Evolutionary conservation across 352 stramenopile species (phyloP).

Genomic region (Phytophthora europaea): DNA sequence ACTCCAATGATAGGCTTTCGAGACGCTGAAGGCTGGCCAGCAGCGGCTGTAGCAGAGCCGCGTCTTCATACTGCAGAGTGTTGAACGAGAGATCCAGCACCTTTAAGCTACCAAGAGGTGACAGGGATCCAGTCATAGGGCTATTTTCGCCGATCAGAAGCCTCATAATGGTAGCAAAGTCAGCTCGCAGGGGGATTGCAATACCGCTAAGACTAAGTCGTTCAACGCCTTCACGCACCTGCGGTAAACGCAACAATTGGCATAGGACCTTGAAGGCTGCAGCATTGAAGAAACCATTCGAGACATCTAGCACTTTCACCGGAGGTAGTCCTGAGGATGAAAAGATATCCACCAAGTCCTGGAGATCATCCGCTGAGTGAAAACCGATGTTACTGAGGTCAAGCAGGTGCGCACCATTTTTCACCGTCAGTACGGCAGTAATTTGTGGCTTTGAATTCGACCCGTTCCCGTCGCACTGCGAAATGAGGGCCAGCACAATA

Average conservation of each 20-base stretch:
- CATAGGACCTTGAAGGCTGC: constrained; percentile 62
- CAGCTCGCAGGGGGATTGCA: constrained; percentile 54
- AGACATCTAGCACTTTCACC: constrained; percentile 58
- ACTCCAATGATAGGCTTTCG: constrained; percentile 60
- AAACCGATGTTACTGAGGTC: constrained; percentile 66
- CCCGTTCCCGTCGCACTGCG: constrained; percentile 57
- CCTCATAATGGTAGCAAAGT: constrained; percentile 55
- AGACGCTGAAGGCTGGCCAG: constrained; percentile 49
- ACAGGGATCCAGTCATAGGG: constrained; percentile 6
- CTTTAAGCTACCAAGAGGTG: constrained; percentile 45
- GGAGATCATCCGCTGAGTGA: constrained; percentile 59
- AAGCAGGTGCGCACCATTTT: constrained; percentile 48
- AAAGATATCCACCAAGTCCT: constrained; percentile 63
- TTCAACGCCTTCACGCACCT: constrained; percentile 45
- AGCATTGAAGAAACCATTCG: constrained; percentile 73
- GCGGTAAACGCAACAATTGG: constrained; percentile 48
- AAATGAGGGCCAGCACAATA: background rate
- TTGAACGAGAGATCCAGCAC: constrained; percentile 81
- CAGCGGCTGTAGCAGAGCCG: constrained; percentile 47
- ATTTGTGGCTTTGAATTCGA: constrained; percentile 52
- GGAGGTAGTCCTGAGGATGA: constrained; percentile 35
- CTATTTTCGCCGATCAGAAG: constrained; percentile 33
- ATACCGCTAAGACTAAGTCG: constrained; percentile 57
- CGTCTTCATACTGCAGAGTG: constrained; percentile 57
- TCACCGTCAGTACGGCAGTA: constrained; percentile 48